Evolutionary conservation across 2,329 filamentous ascomycete genomes (phyloP).

Genomic region (Aureobasidium leucospermi): DNA sequence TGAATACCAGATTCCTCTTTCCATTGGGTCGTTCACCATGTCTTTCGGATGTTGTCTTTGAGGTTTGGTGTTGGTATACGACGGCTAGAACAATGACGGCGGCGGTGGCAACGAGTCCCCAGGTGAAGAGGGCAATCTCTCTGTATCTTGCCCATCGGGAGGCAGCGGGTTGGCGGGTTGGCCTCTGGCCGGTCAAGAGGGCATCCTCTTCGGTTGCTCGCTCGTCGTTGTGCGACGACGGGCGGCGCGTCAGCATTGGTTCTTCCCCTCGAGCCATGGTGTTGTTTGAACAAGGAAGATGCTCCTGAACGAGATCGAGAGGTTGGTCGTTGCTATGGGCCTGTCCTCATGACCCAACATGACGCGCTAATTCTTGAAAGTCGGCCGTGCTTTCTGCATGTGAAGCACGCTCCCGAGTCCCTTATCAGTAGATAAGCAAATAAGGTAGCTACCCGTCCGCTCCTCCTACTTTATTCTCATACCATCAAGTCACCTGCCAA

Average conservation of each 20-base stretch:
- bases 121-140: conserved; percentile 69
- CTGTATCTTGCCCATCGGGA: conserved; percentile 55
- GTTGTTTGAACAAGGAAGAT: background rate
- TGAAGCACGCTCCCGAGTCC: background rate
- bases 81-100: conserved; percentile 73
- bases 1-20: conserved; percentile 94
- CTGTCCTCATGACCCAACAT: conserved; percentile 4
- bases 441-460: background rate
- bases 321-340: background rate
- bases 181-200: conserved; percentile 49
- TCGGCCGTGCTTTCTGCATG: background rate
- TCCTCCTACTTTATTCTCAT: background rate
- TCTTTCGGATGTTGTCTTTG: conserved; percentile 19
- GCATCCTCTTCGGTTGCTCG: conserved; percentile 52
- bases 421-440: background rate
- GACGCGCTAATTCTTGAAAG: conserved; percentile 2
- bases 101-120: conserved; percentile 75
- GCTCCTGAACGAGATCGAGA: background rate
- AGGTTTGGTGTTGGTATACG: conserved; percentile 60
- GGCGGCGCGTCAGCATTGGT: conserved; percentile 48
- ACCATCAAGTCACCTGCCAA: background rate
- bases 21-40: conserved; percentile 34
- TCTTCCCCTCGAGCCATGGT: conserved; percentile 38
- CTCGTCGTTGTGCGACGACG: conserved; percentile 50
- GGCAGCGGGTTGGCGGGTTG: conserved; percentile 22